Conservation (phyloP, 2,329 filamentous ascomycete genomes). For the Epichloe typhina region DNA sequence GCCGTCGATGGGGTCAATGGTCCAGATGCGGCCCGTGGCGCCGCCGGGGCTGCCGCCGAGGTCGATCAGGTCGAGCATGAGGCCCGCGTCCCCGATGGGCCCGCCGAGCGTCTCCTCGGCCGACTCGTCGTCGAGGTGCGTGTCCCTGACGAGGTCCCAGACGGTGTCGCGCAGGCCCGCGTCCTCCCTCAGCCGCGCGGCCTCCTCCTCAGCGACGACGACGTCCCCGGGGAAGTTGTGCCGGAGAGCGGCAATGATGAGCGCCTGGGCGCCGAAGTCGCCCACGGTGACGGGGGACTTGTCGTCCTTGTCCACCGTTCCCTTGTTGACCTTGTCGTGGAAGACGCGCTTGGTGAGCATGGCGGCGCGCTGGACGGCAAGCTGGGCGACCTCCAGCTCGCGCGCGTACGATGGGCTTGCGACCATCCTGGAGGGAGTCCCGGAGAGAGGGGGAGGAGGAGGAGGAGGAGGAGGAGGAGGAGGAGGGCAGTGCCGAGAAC, state of each 20-base stretch:
- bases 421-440: constrained; percentile 6
- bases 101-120: constrained; percentile 51
- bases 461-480: too few relatives aligned
- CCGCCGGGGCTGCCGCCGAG: constrained; percentile 59
- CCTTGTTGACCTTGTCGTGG: constrained; percentile 86
- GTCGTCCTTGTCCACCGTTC: constrained; percentile 81
- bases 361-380: constrained; percentile 70
- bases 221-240: constrained; percentile 83
- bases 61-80: constrained; percentile 56
- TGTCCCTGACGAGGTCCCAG: constrained; percentile 68
- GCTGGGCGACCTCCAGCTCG: constrained; percentile 71
- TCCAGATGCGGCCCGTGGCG: constrained; percentile 71
- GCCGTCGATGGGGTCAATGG: constrained; percentile 92
- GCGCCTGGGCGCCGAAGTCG: constrained; percentile 92
- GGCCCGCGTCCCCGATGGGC: constrained; percentile 50
- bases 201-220: constrained; percentile 93
- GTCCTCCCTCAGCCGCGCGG: constrained; percentile 63
- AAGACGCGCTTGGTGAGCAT: constrained; percentile 42
- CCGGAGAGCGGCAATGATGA: constrained; percentile 84
- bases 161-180: constrained; percentile 52
- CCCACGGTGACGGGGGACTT: constrained; percentile 94
- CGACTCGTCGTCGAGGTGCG: constrained; percentile 46
- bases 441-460: too few relatives aligned
- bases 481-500: background rate
- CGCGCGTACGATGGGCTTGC: constrained; percentile 45